Evolutionary conservation across 139 green algal species (phyloP).

Genomic region (Mesotaenium endlicherianum): DNA sequence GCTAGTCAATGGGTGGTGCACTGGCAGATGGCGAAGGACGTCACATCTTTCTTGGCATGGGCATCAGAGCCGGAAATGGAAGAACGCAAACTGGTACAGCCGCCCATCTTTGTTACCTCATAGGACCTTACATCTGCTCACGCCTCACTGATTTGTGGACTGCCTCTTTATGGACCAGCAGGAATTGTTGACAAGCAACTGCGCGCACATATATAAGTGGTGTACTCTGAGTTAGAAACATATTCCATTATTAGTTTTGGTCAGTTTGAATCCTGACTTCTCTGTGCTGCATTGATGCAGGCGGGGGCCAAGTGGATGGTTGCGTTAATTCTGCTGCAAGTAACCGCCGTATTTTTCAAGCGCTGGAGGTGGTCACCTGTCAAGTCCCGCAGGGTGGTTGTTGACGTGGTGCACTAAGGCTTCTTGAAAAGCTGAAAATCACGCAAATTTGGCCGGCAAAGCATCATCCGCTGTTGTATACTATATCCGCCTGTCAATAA

Average conservation of each 20-base stretch:
- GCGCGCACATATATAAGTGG: not conserved
- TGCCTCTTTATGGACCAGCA: too few relatives aligned
- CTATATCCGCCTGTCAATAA: too few relatives aligned
- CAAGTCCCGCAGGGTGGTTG: conserved; percentile 88
- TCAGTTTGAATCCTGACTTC: not conserved
- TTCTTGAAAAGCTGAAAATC: too few relatives aligned
- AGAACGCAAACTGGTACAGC: conserved; percentile 96
- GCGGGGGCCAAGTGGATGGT: conserved; percentile 90
- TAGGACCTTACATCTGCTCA: too few relatives aligned
- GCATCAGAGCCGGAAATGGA: conserved; percentile 84
- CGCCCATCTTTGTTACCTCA: too few relatives aligned
- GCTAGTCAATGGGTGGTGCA: too few relatives aligned
- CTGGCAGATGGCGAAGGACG: conserved; percentile 80
- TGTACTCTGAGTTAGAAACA: not conserved
- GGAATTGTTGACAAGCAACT: not conserved
- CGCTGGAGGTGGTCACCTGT: conserved; percentile 91
- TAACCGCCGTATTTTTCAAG: conserved; percentile 90
- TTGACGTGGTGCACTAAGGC: conserved; percentile 92
- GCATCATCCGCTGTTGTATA: too few relatives aligned
- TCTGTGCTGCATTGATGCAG: not conserved
- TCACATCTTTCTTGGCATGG: conserved; percentile 90
- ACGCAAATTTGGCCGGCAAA: too few relatives aligned
- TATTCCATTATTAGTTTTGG: not conserved
- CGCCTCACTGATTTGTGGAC: too few relatives aligned
- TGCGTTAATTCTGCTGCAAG: conserved; percentile 74